Conservation (phyloP, 2,329 filamentous ascomycete species). For the Daldinia sp. region DNA sequence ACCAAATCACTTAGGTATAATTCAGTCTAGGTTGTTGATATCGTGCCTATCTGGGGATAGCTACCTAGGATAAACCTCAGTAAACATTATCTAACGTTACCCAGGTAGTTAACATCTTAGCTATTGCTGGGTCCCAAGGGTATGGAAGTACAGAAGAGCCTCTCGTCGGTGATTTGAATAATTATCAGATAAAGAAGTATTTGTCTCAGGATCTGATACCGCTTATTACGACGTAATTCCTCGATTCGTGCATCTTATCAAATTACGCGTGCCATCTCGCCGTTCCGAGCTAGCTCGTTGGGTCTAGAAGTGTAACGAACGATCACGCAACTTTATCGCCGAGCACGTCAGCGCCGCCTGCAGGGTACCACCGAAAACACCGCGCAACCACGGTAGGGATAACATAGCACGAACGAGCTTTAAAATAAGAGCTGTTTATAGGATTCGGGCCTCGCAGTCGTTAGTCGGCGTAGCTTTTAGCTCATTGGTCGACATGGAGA, state of each 20-base stretch:
- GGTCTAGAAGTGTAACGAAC: slow-evolving; percentile 2
- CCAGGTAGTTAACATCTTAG: too few relatives aligned
- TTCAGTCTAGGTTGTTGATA: too few relatives aligned
- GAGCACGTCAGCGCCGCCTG: slow-evolving; percentile 33
- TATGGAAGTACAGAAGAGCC: too few relatives aligned
- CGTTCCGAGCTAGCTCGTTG: slow-evolving; percentile 24
- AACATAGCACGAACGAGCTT: slow-evolving; percentile 3
- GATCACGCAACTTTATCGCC: slow-evolving; percentile 32
- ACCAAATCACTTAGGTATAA: too few relatives aligned
- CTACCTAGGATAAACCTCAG: too few relatives aligned
- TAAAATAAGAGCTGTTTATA: background rate
- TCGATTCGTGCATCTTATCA: background rate
- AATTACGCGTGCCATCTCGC: background rate
- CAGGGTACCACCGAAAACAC: slow-evolving; percentile 16
- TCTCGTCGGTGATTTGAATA: background rate
- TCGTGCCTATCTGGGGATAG: too few relatives aligned
- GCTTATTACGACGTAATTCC: background rate
- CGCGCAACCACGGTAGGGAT: slow-evolving; percentile 12
- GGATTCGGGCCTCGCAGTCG: slow-evolving; percentile 10
- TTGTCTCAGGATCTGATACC: background rate
- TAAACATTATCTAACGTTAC: too few relatives aligned
- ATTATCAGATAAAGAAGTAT: background rate
- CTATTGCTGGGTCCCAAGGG: too few relatives aligned
- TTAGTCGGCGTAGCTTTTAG: slow-evolving; percentile 1
- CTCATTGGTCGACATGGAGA: slow-evolving; percentile 12